Evolutionary conservation across 108 stramenopile genomes (phyloP), one percentile per base, ranked within the genome.

Genomic region (Parietichytrium sp.): DNA sequence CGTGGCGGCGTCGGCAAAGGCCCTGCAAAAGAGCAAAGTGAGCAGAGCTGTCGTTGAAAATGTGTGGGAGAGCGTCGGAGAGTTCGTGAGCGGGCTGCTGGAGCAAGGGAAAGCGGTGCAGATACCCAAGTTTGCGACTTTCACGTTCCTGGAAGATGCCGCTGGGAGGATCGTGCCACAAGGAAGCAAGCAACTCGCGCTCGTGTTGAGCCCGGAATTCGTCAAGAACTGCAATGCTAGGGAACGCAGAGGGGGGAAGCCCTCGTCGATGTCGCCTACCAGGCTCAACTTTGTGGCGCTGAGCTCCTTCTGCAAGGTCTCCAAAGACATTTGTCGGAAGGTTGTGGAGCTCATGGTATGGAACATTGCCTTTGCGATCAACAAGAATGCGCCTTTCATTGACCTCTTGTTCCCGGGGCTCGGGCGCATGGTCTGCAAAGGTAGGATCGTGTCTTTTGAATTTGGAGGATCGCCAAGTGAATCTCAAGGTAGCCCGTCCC

Each of bases 271-370:
- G 15, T 33, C 38, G 23, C 38, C 61, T 6, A 45, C 61, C 38
- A 33, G 61, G n/a, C 42, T 72, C 33, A 72, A 72, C 3, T 72
- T 72, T 72, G 38, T 72, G 15, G 61, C 38, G 1, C 61, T 72
- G 6, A 42, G 38, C 6, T n/a, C 36, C 10, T 72, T 72, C 45
- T n/a, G 20, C 0, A 33, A 72, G 10, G 15, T 72, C 23, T 42
- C 61, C 61, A 72, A 72, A 20, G 61, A 72, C 42, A 33, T 72
- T 42, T 72, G 61, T 25, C 61, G 61, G 10, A 72, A 72, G 61
- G 61, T 72, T 38, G 61, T 72, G n/a, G 61, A 72, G 7, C 36
- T 42, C 13, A 7, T 72, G 38, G 42, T 72, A 6, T 72, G 61
- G 61, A 23, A 33, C 33, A 72, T 72, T 20, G n/a, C 61, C 33